Evolutionary conservation across 2,329 filamentous ascomycete genomes (phyloP).

Genomic region (Tolypocladium album): DNA sequence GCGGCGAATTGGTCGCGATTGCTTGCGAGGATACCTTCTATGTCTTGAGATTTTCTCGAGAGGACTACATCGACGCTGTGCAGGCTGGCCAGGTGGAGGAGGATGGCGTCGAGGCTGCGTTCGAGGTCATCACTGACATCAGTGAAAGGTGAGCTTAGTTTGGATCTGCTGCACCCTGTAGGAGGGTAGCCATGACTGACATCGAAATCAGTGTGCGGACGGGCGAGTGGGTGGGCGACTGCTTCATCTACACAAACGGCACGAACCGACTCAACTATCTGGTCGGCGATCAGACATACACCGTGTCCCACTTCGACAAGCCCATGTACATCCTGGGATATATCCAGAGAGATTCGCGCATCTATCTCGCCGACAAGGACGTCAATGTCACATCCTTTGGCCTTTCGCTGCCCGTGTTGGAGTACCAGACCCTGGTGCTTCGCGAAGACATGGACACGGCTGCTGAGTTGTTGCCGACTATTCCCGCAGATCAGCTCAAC

Average conservation of each 20-base stretch:
- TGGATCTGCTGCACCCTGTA: not conserved
- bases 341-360: constrained; percentile 85
- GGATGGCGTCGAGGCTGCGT: constrained; percentile 89
- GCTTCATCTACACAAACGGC: constrained; percentile 96
- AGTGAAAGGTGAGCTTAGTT: constrained; percentile 58
- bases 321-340: constrained; percentile 93
- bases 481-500: constrained; percentile 89
- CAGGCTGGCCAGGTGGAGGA: constrained; percentile 75
- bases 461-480: constrained; percentile 69
- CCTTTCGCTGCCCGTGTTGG: constrained; percentile 83
- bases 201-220: constrained; percentile 60
- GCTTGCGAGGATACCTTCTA: constrained; percentile 95
- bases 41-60: constrained; percentile 81
- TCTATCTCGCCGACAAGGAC: constrained; percentile 95
- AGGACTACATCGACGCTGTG: constrained; percentile 74
- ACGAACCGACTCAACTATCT: constrained; percentile 97
- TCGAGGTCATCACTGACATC: constrained; percentile 93
- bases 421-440: constrained; percentile 93
- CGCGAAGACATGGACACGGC: constrained; percentile 89
- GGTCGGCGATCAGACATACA: constrained; percentile 95
- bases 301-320: constrained; percentile 92
- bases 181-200: constrained; percentile 10
- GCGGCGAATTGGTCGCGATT: constrained; percentile 82
- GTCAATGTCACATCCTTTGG: constrained; percentile 83
- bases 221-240: constrained; percentile 96